Base-by-base conservation (phyloP, 768 basidiomycete species). In the Mycena albidolilacea region DNA sequence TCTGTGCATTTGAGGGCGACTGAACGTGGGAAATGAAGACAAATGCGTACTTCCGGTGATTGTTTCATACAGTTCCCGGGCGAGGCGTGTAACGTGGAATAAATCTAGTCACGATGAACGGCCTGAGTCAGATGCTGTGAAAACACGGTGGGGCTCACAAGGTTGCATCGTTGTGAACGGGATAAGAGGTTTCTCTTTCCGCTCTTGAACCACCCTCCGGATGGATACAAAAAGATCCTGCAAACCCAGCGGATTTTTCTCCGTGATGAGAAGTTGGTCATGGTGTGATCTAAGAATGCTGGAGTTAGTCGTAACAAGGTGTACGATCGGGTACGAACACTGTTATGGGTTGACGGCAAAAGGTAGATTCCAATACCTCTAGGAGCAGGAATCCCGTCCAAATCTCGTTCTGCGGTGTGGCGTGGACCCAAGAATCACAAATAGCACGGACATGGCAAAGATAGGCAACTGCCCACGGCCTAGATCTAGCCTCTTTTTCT, bases 191-290 rank as follows among this genome's bases (percentile, higher is more conserved):
- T 30, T 48, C 11, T 48, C 17, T 3, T 66, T 55, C 9, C 58
- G 8, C 21, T 23, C 30, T n/a, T 30, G 64, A 10, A 67, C 4
- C 15, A 10, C 5, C 15, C 14, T 23, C 52, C 57, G 64, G n/a
- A 66, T 15, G 6, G 59, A 54, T 5, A 14, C 41, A 15, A 54
- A 52, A 3, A 62, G 41, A 54, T 46, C 44, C 11, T 66, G 48
- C 57, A 71, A 43, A n/a, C 64, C 30, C 50, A 55, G 9, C 50
- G 59, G 64, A 7, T 52, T 50, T 2, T 17, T 19, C 14, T 57
- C 63, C n/a, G 52, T 46, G 3, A 71, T 62, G 17, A 71, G 23
- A 46, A 71, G 70, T 21, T 71, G 70, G 35, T 71, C 70, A 52
- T 71, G 30, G 60, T 66, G 59, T 11, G 70, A 66, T 52, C 70